These are phyloP conservation scores for Drechmeria coniospora DNA, from an alignment of 2,329 filamentous ascomycete species.

Conservation along the genomic window DNA sequence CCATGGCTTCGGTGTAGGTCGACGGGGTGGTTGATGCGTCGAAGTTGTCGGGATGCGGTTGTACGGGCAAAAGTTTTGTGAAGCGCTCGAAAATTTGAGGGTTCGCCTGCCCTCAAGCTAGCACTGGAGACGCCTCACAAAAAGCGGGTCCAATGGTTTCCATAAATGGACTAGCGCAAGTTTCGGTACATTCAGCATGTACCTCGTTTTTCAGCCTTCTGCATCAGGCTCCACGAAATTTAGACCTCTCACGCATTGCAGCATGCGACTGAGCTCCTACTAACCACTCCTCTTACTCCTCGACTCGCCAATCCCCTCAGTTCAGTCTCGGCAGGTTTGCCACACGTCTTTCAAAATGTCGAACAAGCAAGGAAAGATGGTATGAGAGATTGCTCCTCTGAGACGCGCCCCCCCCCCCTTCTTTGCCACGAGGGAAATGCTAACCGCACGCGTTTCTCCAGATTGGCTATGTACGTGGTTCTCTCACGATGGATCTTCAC, in stretches of 20 bases:
- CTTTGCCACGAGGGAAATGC: slow-evolving; percentile 38
- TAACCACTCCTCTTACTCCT: too few relatives aligned
- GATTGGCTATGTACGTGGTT: slow-evolving; percentile 54
- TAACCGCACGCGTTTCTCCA: slow-evolving; percentile 39
- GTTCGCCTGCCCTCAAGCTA: slow-evolving; percentile 25
- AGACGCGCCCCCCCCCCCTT: slow-evolving; percentile 18
- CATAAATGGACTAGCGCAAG: slow-evolving; percentile 11
- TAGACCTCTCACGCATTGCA: slow-evolving; percentile 22
- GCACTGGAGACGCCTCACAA: slow-evolving; percentile 5
- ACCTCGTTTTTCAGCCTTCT: slow-evolving; percentile 20
- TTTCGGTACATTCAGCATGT: slow-evolving; percentile 15
- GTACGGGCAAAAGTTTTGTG: slow-evolving; percentile 19
- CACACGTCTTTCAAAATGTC: slow-evolving; percentile 17
- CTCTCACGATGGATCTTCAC: slow-evolving; percentile 1
- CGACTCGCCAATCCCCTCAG: slow-evolving; percentile 14
- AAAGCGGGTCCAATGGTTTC: slow-evolving; percentile 7
- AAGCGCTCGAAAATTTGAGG: slow-evolving; percentile 20
- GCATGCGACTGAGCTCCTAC: slow-evolving; percentile 20
- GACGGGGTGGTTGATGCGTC: slow-evolving; percentile 21
- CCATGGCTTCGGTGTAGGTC: slow-evolving; percentile 25
- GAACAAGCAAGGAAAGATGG: slow-evolving; percentile 98
- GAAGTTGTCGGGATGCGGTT: slow-evolving; percentile 13
- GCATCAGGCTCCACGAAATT: slow-evolving; percentile 31
- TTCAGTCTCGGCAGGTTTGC: slow-evolving; percentile 11
- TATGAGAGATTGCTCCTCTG: too few relatives aligned